Base-by-base conservation (phyloP, 495 filamentous ascomycete species). In the Aspergillus indologenus region DNA sequence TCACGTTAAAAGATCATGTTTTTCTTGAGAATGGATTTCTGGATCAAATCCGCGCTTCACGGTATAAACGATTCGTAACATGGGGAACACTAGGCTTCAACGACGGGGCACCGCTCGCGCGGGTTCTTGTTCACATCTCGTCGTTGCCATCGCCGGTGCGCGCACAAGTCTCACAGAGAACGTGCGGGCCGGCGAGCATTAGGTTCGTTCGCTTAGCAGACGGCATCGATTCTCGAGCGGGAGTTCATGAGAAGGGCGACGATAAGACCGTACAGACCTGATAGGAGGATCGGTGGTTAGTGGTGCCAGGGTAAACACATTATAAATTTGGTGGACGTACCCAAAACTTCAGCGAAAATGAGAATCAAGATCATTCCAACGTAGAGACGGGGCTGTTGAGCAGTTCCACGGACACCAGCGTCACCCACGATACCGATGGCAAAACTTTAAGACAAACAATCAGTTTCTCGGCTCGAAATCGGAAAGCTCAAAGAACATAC, bases 311-410 rank as follows among this genome's bases (percentile, higher is more conserved):
- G 18, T 3, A 47, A 45, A 17, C 9, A 22, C 11, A 14, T 8
- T 20, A 8, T 22, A 19, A 3, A 14, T 54, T 19, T 20, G 7
- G 12, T 15, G 12, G 34, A 79, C 87, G 63, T 79, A 91, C 92
- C 94, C 86, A 98, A 78, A 63, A 98, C 94, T 96, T 98, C 94
- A 69, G 95, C 94, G 82, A 98, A 98, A 96, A 98, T 98, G 82
- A 98, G 92, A 82, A 98, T 98, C 70, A 98, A 79, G 81, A 98
- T 98, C 94, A 98, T 98, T 82, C 94, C 94, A 76, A 98, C 94
- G 81, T 96, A 98, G 54, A 98, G 85, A 68, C 92, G 84, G 49
- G 94, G 95, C 76, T 98, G 94, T 75, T 98, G 94, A 62, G 94
- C 94, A 66, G 95, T 93, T 79, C 94, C 94, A 67, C 94, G 89